Conservation (phyloP, 1,284 basidiomycete genomes). For the Exsudoporus floridanus region DNA sequence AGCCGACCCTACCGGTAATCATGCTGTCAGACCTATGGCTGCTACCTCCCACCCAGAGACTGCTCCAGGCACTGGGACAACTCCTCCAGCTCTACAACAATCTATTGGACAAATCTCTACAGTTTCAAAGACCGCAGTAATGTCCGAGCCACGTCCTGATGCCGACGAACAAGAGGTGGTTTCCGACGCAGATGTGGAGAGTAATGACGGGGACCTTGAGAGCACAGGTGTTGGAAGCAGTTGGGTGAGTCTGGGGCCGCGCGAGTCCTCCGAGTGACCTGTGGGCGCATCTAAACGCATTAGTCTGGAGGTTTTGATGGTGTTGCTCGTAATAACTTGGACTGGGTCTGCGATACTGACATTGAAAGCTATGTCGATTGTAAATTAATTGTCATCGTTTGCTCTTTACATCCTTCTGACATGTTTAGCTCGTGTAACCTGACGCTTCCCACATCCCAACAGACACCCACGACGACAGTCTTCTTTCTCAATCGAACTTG, state of each 20-base stretch:
- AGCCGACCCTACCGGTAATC: conserved; percentile 20
- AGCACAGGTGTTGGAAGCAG: conserved; percentile 49
- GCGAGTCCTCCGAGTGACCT: conserved; percentile 21
- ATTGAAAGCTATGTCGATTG: conserved; percentile 4
- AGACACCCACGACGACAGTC: neutral
- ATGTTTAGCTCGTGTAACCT: neutral
- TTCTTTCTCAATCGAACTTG: neutral
- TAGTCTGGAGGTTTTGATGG: neutral
- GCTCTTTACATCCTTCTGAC: neutral
- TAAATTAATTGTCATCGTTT: conserved; percentile 15
- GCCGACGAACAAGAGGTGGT: conserved; percentile 38
- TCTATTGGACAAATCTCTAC: conserved; percentile 2
- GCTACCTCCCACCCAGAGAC: conserved; percentile 14
- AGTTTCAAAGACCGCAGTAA: neutral
- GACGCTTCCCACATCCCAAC: neutral
- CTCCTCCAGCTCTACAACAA: conserved; percentile 5
- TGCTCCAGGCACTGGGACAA: neutral
- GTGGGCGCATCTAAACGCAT: neutral
- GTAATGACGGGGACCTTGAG: conserved; percentile 50
- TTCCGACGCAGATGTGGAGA: conserved; percentile 69
- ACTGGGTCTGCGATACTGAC: neutral
- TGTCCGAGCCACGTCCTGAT: conserved; percentile 8
- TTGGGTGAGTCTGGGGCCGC: conserved; percentile 60
- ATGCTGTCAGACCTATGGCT: conserved; percentile 17
- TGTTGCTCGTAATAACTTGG: neutral